Conservation (phyloP, 2,329 filamentous ascomycete species). For the Fusarium pseudograminearum region DNA sequence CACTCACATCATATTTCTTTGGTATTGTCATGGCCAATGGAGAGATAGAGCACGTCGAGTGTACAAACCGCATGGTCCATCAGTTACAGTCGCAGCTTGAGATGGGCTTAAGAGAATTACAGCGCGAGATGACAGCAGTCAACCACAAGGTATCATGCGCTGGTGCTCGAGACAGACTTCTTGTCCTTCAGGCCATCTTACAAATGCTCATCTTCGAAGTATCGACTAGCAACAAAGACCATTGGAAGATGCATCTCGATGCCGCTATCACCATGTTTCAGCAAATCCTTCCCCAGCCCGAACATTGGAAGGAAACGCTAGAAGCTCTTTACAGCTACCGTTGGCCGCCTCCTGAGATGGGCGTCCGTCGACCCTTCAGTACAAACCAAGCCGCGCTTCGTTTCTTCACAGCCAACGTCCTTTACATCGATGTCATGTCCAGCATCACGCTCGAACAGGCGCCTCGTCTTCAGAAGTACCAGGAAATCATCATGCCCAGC, state of each 20-base stretch:
- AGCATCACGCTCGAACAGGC: slow-evolving; percentile 59
- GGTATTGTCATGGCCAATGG: slow-evolving; percentile 57
- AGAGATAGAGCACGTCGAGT: slow-evolving; percentile 51
- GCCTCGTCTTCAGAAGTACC: slow-evolving; percentile 59
- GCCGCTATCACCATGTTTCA: slow-evolving; percentile 63
- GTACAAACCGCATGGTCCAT: slow-evolving; percentile 52
- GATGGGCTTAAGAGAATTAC: slow-evolving; percentile 59
- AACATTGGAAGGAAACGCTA: slow-evolving; percentile 55
- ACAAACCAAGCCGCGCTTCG: slow-evolving; percentile 61
- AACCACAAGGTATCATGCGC: slow-evolving; percentile 49
- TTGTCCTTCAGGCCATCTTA: slow-evolving; percentile 63
- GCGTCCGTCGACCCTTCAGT: slow-evolving; percentile 55
- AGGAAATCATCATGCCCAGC: slow-evolving; percentile 54
- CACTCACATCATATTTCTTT: slow-evolving; percentile 69
- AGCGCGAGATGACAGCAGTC: slow-evolving; percentile 56
- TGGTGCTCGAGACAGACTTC: slow-evolving; percentile 52
- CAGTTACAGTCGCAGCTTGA: slow-evolving; percentile 60
- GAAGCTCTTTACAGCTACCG: slow-evolving; percentile 47
- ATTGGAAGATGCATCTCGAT: slow-evolving; percentile 64
- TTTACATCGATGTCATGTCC: slow-evolving; percentile 64
- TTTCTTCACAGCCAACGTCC: slow-evolving; percentile 61
- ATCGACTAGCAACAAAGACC: slow-evolving; percentile 58
- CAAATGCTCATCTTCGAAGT: slow-evolving; percentile 68
- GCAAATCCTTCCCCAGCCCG: slow-evolving; percentile 56
- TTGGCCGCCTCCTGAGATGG: slow-evolving; percentile 53